Conservation (phyloP, 768 basidiomycete genomes). For the Lentinula sp. region DNA sequence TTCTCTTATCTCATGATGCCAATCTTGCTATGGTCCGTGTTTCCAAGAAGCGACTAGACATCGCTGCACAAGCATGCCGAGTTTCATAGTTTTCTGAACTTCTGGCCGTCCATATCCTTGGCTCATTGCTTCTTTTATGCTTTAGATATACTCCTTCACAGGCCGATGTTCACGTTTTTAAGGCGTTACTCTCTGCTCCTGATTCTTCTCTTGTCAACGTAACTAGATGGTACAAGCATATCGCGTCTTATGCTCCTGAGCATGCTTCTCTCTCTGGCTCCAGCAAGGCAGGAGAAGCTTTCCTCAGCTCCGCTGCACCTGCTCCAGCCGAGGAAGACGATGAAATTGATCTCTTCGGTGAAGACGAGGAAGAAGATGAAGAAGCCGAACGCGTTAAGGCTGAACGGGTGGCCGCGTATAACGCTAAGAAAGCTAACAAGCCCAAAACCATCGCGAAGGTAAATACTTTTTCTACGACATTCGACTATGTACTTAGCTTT, state of each 20-base stretch:
- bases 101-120: background rate
- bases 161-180: slow-evolving; percentile 91
- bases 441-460: slow-evolving; percentile 87
- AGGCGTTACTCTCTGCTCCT: slow-evolving; percentile 65
- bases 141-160: slow-evolving; percentile 86
- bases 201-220: slow-evolving; percentile 65
- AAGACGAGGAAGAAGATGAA: slow-evolving; percentile 61
- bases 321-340: slow-evolving; percentile 61
- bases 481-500: background rate
- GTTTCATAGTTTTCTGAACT: slow-evolving; percentile 26
- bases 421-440: slow-evolving; percentile 89
- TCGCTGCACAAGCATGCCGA: slow-evolving; percentile 59
- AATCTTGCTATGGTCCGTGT: slow-evolving; percentile 30
- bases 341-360: slow-evolving; percentile 80
- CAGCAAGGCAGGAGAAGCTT: slow-evolving; percentile 73
- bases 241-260: slow-evolving; percentile 79
- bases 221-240: slow-evolving; percentile 92
- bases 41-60: slow-evolving; percentile 37
- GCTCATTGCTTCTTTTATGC: slow-evolving; percentile 6
- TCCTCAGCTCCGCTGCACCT: slow-evolving; percentile 52
- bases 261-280: slow-evolving; percentile 77
- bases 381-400: slow-evolving; percentile 87
- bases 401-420: slow-evolving; percentile 90
- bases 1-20: background rate
- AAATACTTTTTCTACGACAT: slow-evolving; percentile 8